Conservation (phyloP, 371 early-diverging fungal species). For the Apophysomyces variabilis region DNA sequence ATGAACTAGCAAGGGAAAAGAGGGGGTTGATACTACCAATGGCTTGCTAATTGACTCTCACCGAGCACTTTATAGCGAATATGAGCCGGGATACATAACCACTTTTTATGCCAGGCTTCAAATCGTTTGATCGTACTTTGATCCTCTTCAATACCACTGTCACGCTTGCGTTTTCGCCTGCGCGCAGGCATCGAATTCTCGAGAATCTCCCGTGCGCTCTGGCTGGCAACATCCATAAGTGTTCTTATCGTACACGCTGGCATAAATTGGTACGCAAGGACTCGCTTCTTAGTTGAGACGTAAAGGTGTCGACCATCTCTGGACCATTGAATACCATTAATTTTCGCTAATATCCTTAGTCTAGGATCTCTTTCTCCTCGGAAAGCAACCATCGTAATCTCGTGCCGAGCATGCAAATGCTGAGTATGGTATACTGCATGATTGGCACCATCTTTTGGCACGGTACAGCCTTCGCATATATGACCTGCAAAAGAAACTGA, state of each 20-base stretch:
- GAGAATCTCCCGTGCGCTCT: constrained; percentile 20
- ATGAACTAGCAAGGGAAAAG: neutral
- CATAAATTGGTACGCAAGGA: constrained; percentile 56
- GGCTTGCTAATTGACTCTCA: constrained; percentile 36
- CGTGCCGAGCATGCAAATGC: constrained; percentile 41
- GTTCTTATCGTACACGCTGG: constrained; percentile 13
- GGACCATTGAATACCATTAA: constrained; percentile 66
- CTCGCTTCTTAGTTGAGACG: constrained; percentile 60
- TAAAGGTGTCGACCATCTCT: constrained; percentile 56
- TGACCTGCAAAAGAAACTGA: constrained; percentile 11
- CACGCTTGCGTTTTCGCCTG: constrained; percentile 8
- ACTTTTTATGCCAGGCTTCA: constrained; percentile 27
- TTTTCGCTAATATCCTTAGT: constrained; percentile 59
- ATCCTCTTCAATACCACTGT: constrained; percentile 8
- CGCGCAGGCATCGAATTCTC: constrained; percentile 14
- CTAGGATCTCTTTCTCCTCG: constrained; percentile 55
- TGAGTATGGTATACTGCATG: constrained; percentile 20
- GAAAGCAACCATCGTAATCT: constrained; percentile 64
- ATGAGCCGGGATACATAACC: constrained; percentile 32
- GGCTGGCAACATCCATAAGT: constrained; percentile 23
- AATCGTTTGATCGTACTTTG: constrained; percentile 13
- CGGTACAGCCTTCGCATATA: constrained; percentile 9
- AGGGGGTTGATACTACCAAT: constrained; percentile 30
- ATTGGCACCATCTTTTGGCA: neutral
- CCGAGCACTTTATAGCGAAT: constrained; percentile 30